Evolutionary conservation across 2,329 filamentous ascomycete genomes (phyloP).

Genomic region (Xylaria sp.): DNA sequence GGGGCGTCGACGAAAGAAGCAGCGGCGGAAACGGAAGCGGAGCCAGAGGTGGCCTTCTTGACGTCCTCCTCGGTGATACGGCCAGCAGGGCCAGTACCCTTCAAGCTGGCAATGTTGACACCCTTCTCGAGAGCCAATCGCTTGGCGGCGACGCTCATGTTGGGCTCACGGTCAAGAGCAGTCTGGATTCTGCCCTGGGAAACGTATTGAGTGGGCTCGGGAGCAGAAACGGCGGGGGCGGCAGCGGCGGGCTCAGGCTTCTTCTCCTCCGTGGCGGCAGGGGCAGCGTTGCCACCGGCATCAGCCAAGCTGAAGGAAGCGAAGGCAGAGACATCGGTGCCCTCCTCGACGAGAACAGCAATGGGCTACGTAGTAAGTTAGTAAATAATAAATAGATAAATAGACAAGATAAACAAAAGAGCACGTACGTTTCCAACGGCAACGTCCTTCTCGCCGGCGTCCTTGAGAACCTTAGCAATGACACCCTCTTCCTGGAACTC

Average conservation of each 20-base stretch:
- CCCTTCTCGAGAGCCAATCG: conserved; percentile 81
- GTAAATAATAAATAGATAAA: conserved; percentile 5
- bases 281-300: conserved; percentile 74
- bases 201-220: conserved; percentile 62
- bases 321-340: conserved; percentile 79
- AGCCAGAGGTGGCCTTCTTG: conserved; percentile 71
- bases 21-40: conserved; percentile 48
- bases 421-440: conserved; percentile 84
- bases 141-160: conserved; percentile 67
- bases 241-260: conserved; percentile 57
- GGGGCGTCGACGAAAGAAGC: conserved; percentile 78
- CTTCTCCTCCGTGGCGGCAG: conserved; percentile 61
- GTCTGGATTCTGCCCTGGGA: conserved; percentile 75
- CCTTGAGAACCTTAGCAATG: conserved; percentile 88
- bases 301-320: conserved; percentile 83
- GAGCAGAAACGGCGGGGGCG: conserved; percentile 49
- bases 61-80: conserved; percentile 89
- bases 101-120: conserved; percentile 68
- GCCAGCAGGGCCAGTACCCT: conserved; percentile 81
- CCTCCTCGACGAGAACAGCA: conserved; percentile 89
- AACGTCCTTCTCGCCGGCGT: conserved; percentile 89
- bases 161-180: conserved; percentile 74
- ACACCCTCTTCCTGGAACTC: conserved; percentile 98
- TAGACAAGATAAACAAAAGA: conserved; percentile 2
- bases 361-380: conserved; percentile 63